These are phyloP conservation scores for Rhizoclosmatium globosum DNA, from an alignment of 192 early-diverging fungal genomes.

Conservation along the genomic window DNA sequence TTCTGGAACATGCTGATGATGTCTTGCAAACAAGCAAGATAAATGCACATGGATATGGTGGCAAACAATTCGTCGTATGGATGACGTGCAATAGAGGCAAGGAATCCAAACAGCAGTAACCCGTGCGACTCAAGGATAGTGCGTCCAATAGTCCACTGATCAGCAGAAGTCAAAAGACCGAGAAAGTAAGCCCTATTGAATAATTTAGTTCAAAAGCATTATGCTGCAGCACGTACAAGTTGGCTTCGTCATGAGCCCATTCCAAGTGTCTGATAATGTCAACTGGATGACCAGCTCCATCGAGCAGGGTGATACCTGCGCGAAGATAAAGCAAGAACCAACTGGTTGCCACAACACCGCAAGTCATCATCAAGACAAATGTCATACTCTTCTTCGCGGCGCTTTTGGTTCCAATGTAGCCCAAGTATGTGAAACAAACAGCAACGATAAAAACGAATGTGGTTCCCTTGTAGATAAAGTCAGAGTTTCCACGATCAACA, in stretches of 20 bases:
- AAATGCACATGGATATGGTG: neutral
- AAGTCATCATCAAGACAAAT: constrained; percentile 12
- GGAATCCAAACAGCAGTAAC: constrained; percentile 27
- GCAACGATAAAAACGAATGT: constrained; percentile 37
- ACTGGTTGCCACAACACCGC: constrained; percentile 20
- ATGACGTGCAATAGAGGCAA: constrained; percentile 29
- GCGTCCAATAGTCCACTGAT: constrained; percentile 1
- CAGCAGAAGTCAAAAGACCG: constrained; percentile 29
- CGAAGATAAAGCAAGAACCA: constrained; percentile 36
- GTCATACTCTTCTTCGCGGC: constrained; percentile 33
- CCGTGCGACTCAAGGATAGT: constrained; percentile 18
- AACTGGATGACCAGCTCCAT: constrained; percentile 19
- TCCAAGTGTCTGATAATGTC: constrained; percentile 36
- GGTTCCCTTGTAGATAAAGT: constrained; percentile 36
- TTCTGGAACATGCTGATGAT: constrained; percentile 33
- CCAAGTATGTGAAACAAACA: constrained; percentile 33
- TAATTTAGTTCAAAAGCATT: neutral
- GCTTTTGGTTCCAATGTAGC: constrained; percentile 30
- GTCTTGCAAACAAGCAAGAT: constrained; percentile 12
- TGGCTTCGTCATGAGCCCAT: constrained; percentile 40
- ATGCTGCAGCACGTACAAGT: constrained; percentile 11
- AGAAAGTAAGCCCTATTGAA: constrained; percentile 29
- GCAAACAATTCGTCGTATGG: constrained; percentile 41
- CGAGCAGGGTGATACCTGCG: constrained; percentile 26
- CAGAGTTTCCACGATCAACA: constrained; percentile 40